These are phyloP conservation scores for Stephanodiscus minutulus DNA, from an alignment of 108 stramenopile genomes.

Conservation along the genomic window DNA sequence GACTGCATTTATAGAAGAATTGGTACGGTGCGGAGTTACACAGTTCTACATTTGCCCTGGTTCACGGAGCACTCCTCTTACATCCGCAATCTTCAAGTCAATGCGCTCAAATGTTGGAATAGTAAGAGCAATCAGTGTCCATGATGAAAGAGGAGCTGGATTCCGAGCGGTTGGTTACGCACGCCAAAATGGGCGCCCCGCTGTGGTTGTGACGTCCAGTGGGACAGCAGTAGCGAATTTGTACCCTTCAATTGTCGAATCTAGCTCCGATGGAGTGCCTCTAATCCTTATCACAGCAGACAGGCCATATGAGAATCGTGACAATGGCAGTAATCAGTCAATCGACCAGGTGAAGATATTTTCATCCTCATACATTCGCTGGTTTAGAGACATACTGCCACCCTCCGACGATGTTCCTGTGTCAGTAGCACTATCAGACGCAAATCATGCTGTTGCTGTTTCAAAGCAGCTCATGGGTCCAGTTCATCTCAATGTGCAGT, in stretches of 20 bases:
- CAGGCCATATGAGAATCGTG: constrained; percentile 88
- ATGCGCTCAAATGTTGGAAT: constrained; percentile 65
- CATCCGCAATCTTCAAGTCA: constrained; percentile 73
- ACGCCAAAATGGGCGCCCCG: constrained; percentile 69
- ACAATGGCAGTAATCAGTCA: constrained; percentile 92
- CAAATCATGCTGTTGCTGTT: constrained; percentile 75
- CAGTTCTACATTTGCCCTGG: constrained; percentile 91
- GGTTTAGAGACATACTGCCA: constrained; percentile 87
- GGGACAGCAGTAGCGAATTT: constrained; percentile 94
- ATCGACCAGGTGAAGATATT: constrained; percentile 89
- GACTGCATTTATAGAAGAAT: constrained; percentile 88
- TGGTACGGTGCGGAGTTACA: constrained; percentile 80
- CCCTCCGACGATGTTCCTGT: constrained; percentile 85
- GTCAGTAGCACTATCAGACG: constrained; percentile 77
- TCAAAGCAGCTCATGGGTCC: constrained; percentile 67
- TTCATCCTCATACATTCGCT: constrained; percentile 74
- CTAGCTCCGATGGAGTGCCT: constrained; percentile 79
- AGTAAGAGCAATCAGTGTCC: constrained; percentile 73
- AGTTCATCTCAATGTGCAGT: constrained; percentile 94
- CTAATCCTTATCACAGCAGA: constrained; percentile 90
- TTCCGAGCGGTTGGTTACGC: constrained; percentile 92
- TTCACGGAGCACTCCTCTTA: constrained; percentile 89
- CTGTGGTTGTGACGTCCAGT: constrained; percentile 88
- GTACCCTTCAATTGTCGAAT: constrained; percentile 88
- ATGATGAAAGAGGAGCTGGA: constrained; percentile 94